phyloP scores from a whole-genome alignment of 1,284 basidiomycete species.

The Cryptococcus floricola region DNA sequence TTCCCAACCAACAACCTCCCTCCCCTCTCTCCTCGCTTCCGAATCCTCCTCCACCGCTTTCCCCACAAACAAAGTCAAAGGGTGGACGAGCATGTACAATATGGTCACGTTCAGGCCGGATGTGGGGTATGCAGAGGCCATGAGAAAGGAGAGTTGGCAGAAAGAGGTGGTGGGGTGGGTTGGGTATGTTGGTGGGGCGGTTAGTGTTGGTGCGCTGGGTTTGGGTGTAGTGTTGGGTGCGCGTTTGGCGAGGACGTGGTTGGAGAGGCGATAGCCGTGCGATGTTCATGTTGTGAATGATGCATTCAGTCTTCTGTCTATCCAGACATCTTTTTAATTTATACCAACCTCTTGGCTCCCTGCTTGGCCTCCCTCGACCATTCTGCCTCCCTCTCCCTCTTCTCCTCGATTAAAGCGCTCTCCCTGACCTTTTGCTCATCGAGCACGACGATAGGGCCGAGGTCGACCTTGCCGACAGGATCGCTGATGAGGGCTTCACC shows the following conservation, averaged over 20 bases:
- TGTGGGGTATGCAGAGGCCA: slow-evolving; percentile 68
- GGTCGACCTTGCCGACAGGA: slow-evolving; percentile 8
- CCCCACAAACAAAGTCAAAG: slow-evolving; percentile 55
- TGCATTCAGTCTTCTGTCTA: neutral
- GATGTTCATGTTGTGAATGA: neutral
- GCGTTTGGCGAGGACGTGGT: slow-evolving; percentile 13
- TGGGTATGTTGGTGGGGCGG: slow-evolving; percentile 10
- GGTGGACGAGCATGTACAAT: slow-evolving; percentile 90
- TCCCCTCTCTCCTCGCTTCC: slow-evolving; percentile 43
- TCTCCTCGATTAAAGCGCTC: neutral
- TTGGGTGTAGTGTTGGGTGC: slow-evolving; percentile 1
- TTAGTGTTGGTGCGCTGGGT: slow-evolving; percentile 8
- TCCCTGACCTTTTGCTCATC: slow-evolving; percentile 1
- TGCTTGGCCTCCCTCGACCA: slow-evolving; percentile 15
- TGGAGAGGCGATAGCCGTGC: slow-evolving; percentile 8
- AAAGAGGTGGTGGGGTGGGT: slow-evolving; percentile 30
- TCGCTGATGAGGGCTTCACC: slow-evolving; percentile 10
- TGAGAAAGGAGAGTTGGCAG: slow-evolving; percentile 46
- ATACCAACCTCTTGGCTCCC: slow-evolving; percentile 25
- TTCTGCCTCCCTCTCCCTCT: slow-evolving; percentile 9
- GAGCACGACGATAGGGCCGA: slow-evolving; percentile 12
- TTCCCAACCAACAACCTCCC: slow-evolving; percentile 50
- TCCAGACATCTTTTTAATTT: neutral
- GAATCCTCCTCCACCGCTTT: slow-evolving; percentile 52
- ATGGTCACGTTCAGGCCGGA: slow-evolving; percentile 98